Base-by-base conservation (phyloP, 2,329 filamentous ascomycete species). In the Pyricularia grisea region DNA sequence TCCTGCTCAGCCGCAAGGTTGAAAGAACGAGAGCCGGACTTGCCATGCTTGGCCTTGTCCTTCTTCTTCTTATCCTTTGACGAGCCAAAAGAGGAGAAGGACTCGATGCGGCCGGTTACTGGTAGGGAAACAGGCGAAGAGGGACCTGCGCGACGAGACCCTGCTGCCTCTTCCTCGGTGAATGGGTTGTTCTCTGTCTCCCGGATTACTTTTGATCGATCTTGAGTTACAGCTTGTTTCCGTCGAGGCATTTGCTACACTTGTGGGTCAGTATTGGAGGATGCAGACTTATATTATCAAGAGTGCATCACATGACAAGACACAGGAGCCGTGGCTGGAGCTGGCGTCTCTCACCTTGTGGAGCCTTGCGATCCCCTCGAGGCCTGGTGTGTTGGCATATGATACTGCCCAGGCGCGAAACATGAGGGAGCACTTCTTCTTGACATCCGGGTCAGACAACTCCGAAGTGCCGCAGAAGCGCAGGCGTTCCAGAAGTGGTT, bases 401-500 rank as follows among this genome's bases (percentile, higher is more conserved):
- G 92, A 89, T 30, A 84, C 83, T 3, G 93, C 89, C 95, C 95
- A 99, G 78, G 92, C 88, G 66, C 89, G 86, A 77, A 97, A 99
- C 2, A 99, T 83, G 70, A 92, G 87, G 67, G 92, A 90, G 77
- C 93, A 97, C 80, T 97, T 97, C 71, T 91, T 88, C 74, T 88
- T 90, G n/a, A 99, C 94, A 70, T 92, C 88, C 0, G 88, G 85
- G 77, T 98, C 94, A 0, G 93, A 94, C 71, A 95, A 85, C 23
- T 92, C 86, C 68, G 95, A 94, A 23, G 92, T 93, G 42, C 92
- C 93, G 72, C 94, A 91, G 42, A 98, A 90, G 27, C 95, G 89
- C 68, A 99, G 84, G 28, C 95, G 91, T 79, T 99, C 95, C 71
- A 99, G 87, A 58, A 99, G 83, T 33, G 94, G 92, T 77, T 97